These are phyloP conservation scores for Backusella circina DNA, from an alignment of 192 early-diverging fungal species.

Conservation along the genomic window DNA sequence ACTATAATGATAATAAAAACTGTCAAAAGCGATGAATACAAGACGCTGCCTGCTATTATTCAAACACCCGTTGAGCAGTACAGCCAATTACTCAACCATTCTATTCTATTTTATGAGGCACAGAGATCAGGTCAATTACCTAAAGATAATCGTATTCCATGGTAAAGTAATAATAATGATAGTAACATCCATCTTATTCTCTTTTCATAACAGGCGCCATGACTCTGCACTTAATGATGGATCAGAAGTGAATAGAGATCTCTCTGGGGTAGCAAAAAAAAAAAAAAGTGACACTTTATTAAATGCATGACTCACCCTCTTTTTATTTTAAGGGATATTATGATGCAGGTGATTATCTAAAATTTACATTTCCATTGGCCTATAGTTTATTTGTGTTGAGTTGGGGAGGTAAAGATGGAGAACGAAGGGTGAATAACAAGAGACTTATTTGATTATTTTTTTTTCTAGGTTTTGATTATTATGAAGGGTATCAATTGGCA, in stretches of 20 bases:
- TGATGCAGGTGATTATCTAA: slow-evolving; percentile 42
- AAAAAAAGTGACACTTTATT: not conserved
- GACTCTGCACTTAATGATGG: slow-evolving; percentile 32
- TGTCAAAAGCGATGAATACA: not conserved
- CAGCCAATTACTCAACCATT: slow-evolving; percentile 36
- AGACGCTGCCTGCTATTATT: not conserved
- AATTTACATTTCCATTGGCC: slow-evolving; percentile 55
- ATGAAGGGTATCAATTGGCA: slow-evolving; percentile 47
- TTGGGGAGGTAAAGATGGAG: slow-evolving; percentile 39
- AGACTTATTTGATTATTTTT: not conserved
- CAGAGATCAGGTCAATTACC: slow-evolving; percentile 47
- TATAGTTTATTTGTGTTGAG: slow-evolving; percentile 44
- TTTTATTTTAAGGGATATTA: slow-evolving; percentile 25
- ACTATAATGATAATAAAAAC: not conserved
- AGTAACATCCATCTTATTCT: not conserved
- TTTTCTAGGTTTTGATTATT: slow-evolving; percentile 39
- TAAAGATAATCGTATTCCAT: slow-evolving; percentile 44
- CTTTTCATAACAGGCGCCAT: slow-evolving; percentile 18
- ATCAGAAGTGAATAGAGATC: slow-evolving; percentile 14
- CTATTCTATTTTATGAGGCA: slow-evolving; percentile 53
- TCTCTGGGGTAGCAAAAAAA: slow-evolving; percentile 26
- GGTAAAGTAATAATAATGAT: slow-evolving; percentile 34
- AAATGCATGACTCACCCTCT: not conserved
- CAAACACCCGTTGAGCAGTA: slow-evolving; percentile 10
- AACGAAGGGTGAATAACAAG: not conserved